A percentile compares a stretch with the other conserved stretches of the same genome.
Evolutionary conservation across 176 grass and related monocot species (phyloP).

Genomic region (Raddia distichophylla): DNA sequence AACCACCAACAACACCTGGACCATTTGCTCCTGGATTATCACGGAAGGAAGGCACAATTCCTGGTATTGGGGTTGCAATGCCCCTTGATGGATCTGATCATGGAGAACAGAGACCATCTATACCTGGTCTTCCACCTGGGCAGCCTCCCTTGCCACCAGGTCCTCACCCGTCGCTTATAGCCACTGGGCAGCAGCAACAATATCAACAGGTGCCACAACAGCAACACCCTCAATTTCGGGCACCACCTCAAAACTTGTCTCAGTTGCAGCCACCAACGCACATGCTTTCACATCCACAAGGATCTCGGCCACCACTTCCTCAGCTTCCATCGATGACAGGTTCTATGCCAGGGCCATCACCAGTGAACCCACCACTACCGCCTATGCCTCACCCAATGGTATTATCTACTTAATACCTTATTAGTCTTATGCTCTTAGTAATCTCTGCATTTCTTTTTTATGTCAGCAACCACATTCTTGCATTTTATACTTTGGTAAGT

Average conservation of each 20-base stretch:
- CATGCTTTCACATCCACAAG: conserved; percentile 78
- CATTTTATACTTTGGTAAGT: neutral
- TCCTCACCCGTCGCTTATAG: conserved; percentile 93
- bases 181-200: conserved; percentile 78
- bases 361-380: conserved; percentile 72
- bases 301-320: conserved; percentile 59
- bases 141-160: conserved; percentile 91
- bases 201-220: conserved; percentile 76
- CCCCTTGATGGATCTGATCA: conserved; percentile 79
- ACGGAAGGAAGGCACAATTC: conserved; percentile 81
- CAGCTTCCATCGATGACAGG: conserved; percentile 61
- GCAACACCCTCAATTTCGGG: conserved; percentile 74
- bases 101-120: conserved; percentile 59
- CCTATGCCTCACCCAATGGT: conserved; percentile 90
- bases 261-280: conserved; percentile 75
- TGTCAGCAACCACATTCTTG: neutral
- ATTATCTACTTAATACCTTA: conserved; percentile 38
- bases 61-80: conserved; percentile 85
- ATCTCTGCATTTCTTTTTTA: neutral
- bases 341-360: conserved; percentile 51
- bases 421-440: neutral
- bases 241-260: conserved; percentile 70
- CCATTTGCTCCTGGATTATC: conserved; percentile 71
- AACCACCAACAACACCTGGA: conserved; percentile 68
- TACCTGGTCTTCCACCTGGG: conserved; percentile 74